phyloP scores from a whole-genome alignment of 768 basidiomycete genomes.

The Boletus coccyginus region DNA sequence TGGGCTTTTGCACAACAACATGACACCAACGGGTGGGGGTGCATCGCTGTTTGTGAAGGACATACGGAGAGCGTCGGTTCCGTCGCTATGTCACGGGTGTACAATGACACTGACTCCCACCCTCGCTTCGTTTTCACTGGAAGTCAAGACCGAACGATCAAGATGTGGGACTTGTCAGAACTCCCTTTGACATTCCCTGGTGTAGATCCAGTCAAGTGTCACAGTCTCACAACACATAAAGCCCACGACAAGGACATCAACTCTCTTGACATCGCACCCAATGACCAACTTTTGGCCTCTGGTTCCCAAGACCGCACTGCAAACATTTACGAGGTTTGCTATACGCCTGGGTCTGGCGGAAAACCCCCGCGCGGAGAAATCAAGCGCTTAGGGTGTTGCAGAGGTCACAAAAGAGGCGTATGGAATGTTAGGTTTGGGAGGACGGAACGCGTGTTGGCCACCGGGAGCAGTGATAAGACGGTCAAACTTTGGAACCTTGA shows the following conservation, averaged over 20 bases:
- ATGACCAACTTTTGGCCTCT: conserved; percentile 84
- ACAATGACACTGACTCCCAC: conserved; percentile 19
- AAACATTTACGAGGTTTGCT: conserved; percentile 82
- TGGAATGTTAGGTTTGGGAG: conserved; percentile 91
- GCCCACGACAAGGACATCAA: conserved; percentile 99
- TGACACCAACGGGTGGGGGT: conserved; percentile 40
- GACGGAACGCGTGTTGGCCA: conserved; percentile 81
- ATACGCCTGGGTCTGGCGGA: conserved; percentile 38
- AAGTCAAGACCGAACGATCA: conserved; percentile 95
- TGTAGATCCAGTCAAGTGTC: conserved; percentile 46
- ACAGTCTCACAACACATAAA: conserved; percentile 79
- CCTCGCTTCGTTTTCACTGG: conserved; percentile 87
- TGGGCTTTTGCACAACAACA: conserved; percentile 52
- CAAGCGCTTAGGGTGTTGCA: conserved; percentile 79
- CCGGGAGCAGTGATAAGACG: conserved; percentile 93
- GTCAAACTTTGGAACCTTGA: conserved; percentile 93
- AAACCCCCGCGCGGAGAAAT: conserved; percentile 63
- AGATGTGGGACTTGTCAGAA: conserved; percentile 91
- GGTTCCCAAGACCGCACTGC: conserved; percentile 96
- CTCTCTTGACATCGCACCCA: conserved; percentile 87
- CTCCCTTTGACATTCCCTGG: conserved; percentile 36
- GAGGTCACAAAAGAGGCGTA: conserved; percentile 95
- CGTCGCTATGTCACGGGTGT: conserved; percentile 67
- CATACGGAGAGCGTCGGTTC: conserved; percentile 95
- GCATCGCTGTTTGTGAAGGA: conserved; percentile 87